Percentiles rank a stretch among this genome's conserved stretches.
Conservation (phyloP, 2,329 filamentous ascomycete genomes). For the Verticillium alfalfae region DNA sequence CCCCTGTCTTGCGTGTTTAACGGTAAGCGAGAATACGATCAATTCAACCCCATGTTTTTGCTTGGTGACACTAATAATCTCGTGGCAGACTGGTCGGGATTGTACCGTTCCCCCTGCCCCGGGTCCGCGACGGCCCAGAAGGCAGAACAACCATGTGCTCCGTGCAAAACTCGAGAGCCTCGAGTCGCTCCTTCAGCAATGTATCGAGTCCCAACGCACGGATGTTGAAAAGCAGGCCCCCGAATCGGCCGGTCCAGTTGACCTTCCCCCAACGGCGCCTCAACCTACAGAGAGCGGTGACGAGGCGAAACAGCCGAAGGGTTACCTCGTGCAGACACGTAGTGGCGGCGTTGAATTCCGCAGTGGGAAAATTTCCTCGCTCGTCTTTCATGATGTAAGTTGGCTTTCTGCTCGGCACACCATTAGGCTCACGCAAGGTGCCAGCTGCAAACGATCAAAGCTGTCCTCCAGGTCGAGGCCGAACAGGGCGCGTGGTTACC, state of each 20-base stretch:
- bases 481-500: constrained; percentile 37
- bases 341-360: constrained; percentile 3
- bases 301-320: too few species aligned
- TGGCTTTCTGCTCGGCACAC: too few species aligned
- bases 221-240: too few species aligned
- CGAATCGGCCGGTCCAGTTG: neutral
- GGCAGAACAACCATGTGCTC: constrained; percentile 3
- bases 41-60: neutral
- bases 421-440: neutral
- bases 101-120: neutral
- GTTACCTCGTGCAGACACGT: neutral
- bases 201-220: neutral
- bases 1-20: constrained; percentile 54
- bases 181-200: neutral
- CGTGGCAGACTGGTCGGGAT: neutral
- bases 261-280: neutral
- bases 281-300: neutral
- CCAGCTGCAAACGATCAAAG: constrained; percentile 51
- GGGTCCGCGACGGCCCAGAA: neutral
- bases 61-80: neutral
- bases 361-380: neutral
- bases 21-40: constrained; percentile 29
- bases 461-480: constrained; percentile 45
- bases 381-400: neutral
- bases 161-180: constrained; percentile 1